Evolutionary conservation across 352 stramenopile species (phyloP).

Genomic region (Halophytophthora batemanensis): DNA sequence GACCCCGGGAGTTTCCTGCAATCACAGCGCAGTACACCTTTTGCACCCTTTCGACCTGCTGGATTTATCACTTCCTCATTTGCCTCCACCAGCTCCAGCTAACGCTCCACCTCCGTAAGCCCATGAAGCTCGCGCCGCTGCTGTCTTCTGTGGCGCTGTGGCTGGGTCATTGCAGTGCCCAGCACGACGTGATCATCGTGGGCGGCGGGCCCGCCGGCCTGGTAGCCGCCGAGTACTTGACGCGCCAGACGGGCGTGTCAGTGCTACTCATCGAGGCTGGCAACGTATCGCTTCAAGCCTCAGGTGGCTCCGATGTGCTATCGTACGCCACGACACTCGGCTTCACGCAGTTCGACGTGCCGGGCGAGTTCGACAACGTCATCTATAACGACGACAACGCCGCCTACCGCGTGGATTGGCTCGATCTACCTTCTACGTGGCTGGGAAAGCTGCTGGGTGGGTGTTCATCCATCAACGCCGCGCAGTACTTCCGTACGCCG

Average conservation of each 20-base stretch:
- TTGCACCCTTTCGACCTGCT: neutral
- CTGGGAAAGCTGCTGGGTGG: conserved; percentile 76
- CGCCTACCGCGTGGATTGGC: conserved; percentile 47
- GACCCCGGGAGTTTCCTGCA: neutral
- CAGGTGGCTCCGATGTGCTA: conserved; percentile 28
- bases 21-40: neutral
- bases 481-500: conserved; percentile 73
- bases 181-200: conserved; percentile 59
- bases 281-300: conserved; percentile 36
- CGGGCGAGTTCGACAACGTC: conserved; percentile 44
- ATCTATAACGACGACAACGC: conserved; percentile 44
- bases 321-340: conserved; percentile 22
- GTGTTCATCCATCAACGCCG: conserved; percentile 73
- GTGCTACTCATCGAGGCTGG: conserved; percentile 60
- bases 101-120: neutral
- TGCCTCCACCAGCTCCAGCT: neutral
- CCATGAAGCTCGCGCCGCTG: neutral
- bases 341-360: conserved; percentile 44
- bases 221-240: conserved; percentile 50
- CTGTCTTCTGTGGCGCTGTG: neutral
- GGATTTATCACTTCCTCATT: conserved; percentile 2
- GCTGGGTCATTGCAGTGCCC: conserved; percentile 1
- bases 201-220: conserved; percentile 54
- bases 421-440: conserved; percentile 38
- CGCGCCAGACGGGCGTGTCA: conserved; percentile 30